Evolutionary conservation across 768 basidiomycete genomes (phyloP).

Genomic region (Lenzites betulinus): DNA sequence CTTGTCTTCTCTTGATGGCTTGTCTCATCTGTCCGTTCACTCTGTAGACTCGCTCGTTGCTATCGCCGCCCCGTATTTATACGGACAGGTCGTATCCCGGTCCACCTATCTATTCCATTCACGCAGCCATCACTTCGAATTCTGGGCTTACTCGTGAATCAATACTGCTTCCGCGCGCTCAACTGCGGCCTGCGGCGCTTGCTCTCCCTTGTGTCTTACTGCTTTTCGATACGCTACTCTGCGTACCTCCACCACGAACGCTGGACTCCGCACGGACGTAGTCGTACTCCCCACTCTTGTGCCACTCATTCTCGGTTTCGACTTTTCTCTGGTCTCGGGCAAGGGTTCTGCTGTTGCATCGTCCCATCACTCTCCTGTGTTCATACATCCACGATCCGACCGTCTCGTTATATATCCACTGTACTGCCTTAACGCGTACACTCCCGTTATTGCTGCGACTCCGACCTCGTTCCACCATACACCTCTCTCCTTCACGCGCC

Average conservation of each 20-base stretch:
- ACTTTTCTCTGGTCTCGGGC: not conserved
- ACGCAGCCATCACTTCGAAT: too few species aligned
- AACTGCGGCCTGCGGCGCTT: not conserved
- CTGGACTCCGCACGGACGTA: not conserved
- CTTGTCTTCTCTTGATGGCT: not conserved
- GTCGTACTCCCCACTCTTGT: not conserved
- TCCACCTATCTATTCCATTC: not conserved
- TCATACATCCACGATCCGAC: not conserved
- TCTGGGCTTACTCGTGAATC: too few species aligned
- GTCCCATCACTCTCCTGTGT: not conserved
- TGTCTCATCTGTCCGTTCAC: not conserved
- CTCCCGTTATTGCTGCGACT: not conserved
- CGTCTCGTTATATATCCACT: not conserved
- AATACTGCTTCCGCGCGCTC: not conserved
- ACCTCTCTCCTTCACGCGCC: not conserved
- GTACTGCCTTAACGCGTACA: not conserved
- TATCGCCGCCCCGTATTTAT: constrained; percentile 3
- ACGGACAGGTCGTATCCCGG: not conserved
- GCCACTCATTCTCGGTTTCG: not conserved
- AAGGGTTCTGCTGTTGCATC: not conserved
- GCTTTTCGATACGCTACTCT: not conserved
- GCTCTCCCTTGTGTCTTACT: not conserved
- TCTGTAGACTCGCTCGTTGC: constrained; percentile 6
- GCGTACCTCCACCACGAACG: too few species aligned
- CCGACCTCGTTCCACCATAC: not conserved